Percentiles rank a stretch among this genome's conserved stretches.
Evolutionary conservation across 768 basidiomycete genomes (phyloP).

Genomic region (Leccinum variicolor): DNA sequence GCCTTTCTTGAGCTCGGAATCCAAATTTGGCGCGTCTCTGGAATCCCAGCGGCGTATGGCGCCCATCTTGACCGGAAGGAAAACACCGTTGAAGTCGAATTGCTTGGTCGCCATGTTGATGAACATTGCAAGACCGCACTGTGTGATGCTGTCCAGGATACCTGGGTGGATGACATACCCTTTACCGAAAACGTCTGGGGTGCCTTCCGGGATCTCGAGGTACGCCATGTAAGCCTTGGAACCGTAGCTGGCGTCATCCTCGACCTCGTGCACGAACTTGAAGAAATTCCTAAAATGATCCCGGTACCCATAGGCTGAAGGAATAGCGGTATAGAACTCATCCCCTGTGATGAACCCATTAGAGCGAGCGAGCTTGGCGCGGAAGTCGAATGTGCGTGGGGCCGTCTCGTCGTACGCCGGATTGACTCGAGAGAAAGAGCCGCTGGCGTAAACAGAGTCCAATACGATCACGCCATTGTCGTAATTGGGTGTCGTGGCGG

Average conservation of each 20-base stretch:
- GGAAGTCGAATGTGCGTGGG: conserved; percentile 24
- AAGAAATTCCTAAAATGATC: conserved; percentile 28
- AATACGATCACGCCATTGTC: conserved; percentile 23
- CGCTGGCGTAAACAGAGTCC: conserved; percentile 30
- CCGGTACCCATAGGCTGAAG: conserved; percentile 20
- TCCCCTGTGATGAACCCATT: conserved; percentile 15
- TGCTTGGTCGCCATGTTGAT: conserved; percentile 28
- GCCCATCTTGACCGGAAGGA: conserved; percentile 31
- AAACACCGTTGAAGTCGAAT: conserved; percentile 31
- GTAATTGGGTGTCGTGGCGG: conserved; percentile 22
- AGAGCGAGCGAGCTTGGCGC: conserved; percentile 18
- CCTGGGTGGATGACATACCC: conserved; percentile 33
- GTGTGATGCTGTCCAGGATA: conserved; percentile 32
- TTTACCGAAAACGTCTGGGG: conserved; percentile 27
- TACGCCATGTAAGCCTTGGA: conserved; percentile 27
- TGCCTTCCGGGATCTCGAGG: conserved; percentile 19
- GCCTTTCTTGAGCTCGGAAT: conserved; percentile 27
- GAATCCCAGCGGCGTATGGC: conserved; percentile 31
- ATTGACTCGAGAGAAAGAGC: conserved; percentile 26
- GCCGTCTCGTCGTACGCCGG: conserved; percentile 22
- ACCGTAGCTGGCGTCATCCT: conserved; percentile 26
- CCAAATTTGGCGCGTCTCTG: conserved; percentile 18
- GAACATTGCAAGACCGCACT: conserved; percentile 30
- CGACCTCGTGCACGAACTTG: conserved; percentile 26
- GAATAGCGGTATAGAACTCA: conserved; percentile 18